Conservation (phyloP, 2,329 filamentous ascomycete species). For the Colletotrichum destructivum region DNA sequence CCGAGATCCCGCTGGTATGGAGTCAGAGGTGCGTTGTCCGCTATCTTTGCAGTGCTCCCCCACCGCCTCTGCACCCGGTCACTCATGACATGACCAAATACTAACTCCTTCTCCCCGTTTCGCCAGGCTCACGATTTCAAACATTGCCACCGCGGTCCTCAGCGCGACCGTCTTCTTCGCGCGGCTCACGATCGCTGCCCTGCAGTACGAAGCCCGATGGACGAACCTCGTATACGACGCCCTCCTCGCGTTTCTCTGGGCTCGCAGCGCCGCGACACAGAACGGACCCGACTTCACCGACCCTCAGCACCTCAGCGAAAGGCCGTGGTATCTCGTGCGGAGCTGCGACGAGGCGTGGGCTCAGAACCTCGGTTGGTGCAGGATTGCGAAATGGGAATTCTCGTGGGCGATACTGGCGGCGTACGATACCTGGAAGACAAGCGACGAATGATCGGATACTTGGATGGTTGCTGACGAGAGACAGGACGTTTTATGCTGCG, state of each 20-base stretch:
- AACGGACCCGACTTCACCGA: constrained; percentile 47
- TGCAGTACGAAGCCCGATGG: constrained; percentile 43
- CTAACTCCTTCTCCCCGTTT: neutral
- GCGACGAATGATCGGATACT: neutral
- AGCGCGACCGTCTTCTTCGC: constrained; percentile 48
- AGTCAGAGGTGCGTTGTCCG: constrained; percentile 44
- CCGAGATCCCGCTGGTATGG: constrained; percentile 49
- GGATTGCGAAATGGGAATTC: constrained; percentile 5
- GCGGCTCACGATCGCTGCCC: constrained; percentile 45
- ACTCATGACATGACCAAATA: too few species aligned
- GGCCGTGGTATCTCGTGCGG: constrained; percentile 49
- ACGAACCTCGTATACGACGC: constrained; percentile 49
- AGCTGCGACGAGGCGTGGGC: constrained; percentile 40
- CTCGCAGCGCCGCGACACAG: constrained; percentile 43
- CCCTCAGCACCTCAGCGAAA: constrained; percentile 44
- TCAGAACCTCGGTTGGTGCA: neutral
- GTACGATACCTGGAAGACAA: neutral
- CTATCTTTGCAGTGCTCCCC: neutral
- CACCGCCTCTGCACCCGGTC: too few species aligned
- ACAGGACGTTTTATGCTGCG: neutral
- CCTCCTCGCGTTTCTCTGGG: constrained; percentile 49
- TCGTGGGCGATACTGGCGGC: constrained; percentile 7
- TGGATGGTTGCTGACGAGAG: neutral
- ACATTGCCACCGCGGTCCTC: constrained; percentile 50
- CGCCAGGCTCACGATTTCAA: constrained; percentile 48